Percentiles rank a stretch among this genome's conserved stretches.
Evolutionary conservation across 2,329 filamentous ascomycete species (phyloP).

Genomic region (Colletotrichum liriopes): DNA sequence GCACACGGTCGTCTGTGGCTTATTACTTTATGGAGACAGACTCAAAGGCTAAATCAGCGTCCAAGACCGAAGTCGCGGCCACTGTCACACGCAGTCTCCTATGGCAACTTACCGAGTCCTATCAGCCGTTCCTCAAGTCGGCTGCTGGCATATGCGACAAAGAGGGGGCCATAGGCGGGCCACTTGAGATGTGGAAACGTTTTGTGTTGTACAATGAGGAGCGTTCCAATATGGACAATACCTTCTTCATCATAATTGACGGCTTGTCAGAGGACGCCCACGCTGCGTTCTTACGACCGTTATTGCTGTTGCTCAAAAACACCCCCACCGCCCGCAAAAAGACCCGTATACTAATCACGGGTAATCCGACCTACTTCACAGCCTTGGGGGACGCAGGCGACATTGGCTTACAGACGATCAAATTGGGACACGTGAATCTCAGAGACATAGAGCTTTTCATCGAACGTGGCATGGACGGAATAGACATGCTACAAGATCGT

Average conservation of each 20-base stretch:
- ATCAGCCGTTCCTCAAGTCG: background rate
- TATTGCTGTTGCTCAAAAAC: too few relatives aligned
- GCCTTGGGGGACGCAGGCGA: background rate
- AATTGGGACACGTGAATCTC: background rate
- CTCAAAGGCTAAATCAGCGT: background rate
- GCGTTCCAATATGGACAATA: background rate
- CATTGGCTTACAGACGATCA: background rate
- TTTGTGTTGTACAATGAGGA: background rate
- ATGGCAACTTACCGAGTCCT: background rate
- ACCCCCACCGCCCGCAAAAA: too few relatives aligned
- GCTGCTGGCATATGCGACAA: background rate
- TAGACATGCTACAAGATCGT: background rate
- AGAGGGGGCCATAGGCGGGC: background rate
- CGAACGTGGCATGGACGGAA: background rate
- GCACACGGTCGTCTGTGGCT: background rate
- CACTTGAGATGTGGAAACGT: background rate
- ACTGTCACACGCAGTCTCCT: background rate
- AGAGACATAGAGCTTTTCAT: background rate
- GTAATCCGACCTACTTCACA: background rate
- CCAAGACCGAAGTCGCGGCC: background rate
- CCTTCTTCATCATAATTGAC: background rate
- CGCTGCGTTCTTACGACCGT: too few relatives aligned
- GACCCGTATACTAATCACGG: background rate
- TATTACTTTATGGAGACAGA: constrained; percentile 5
- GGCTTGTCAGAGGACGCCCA: background rate